A percentile compares a stretch with the other conserved stretches of the same genome.
phyloP scores from a whole-genome alignment of 2,329 filamentous ascomycete species.

The Berkeleyomyces rouxiae region DNA sequence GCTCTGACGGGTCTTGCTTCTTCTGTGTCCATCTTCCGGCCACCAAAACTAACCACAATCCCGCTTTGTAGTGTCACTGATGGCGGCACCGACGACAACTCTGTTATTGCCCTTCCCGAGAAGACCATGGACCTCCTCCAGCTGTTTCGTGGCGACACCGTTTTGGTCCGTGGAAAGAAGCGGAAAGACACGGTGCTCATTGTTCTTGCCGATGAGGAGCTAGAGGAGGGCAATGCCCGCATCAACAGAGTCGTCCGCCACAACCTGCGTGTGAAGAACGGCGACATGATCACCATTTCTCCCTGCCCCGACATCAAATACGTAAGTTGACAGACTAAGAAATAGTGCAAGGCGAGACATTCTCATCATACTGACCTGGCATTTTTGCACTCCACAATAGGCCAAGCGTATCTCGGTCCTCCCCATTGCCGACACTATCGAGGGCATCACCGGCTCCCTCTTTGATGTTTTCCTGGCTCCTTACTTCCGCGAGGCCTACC shows the following conservation, averaged over 20 bases:
- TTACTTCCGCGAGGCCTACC: constrained; percentile 98
- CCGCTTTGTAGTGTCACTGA: constrained; percentile 66
- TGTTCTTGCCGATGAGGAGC: constrained; percentile 90
- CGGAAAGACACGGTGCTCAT: constrained; percentile 97
- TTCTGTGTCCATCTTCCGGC: neutral
- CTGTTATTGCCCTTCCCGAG: constrained; percentile 93
- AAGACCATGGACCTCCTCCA: constrained; percentile 97
- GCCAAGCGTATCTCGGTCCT: constrained; percentile 98
- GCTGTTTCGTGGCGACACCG: constrained; percentile 96
- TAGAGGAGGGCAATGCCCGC: constrained; percentile 90
- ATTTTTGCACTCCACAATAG: constrained; percentile 28
- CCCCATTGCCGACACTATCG: constrained; percentile 93
- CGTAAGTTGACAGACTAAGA: constrained; percentile 37
- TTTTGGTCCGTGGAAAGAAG: constrained; percentile 98
- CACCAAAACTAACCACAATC: constrained; percentile 6
- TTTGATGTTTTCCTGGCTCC: constrained; percentile 99
- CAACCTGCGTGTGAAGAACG: constrained; percentile 96
- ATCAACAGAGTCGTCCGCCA: constrained; percentile 98
- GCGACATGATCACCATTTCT: constrained; percentile 93
- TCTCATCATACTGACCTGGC: neutral
- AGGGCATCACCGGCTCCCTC: constrained; percentile 90
- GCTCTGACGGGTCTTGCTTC: neutral
- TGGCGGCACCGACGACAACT: constrained; percentile 98
- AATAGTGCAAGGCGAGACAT: neutral
- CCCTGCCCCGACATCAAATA: constrained; percentile 99